Percentiles rank a stretch among this genome's conserved stretches.
Evolutionary conservation across 345 rosid species (phyloP).

Genomic region (Pugionium cornutum): DNA sequence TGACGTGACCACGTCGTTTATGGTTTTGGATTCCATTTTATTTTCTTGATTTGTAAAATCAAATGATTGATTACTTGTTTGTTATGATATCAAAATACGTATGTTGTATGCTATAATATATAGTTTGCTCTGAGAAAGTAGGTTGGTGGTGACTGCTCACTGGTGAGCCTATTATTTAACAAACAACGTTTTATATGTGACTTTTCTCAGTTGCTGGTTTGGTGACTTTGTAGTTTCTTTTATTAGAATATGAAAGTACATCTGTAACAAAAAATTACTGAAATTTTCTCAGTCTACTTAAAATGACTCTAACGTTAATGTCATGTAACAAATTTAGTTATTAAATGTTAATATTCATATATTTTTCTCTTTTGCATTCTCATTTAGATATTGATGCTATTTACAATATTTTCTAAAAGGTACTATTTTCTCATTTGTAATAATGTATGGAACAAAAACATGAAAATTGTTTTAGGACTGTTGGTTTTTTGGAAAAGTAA

Average conservation of each 20-base stretch:
- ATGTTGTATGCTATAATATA: constrained; percentile 9
- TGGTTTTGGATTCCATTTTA: constrained; percentile 26
- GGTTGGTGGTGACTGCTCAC: constrained; percentile 31
- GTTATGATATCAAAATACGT: neutral
- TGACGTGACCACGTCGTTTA: neutral
- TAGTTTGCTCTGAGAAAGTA: constrained; percentile 13
- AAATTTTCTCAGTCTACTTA: neutral
- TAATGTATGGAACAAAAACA: neutral
- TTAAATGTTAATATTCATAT: neutral
- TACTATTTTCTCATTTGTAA: neutral
- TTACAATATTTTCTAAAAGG: too few relatives aligned
- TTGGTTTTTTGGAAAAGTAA: neutral
- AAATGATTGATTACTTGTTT: constrained; percentile 1
- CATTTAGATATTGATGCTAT: neutral
- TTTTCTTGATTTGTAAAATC: neutral
- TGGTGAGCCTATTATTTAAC: constrained; percentile 1
- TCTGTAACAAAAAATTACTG: neutral
- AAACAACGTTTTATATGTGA: constrained; percentile 32
- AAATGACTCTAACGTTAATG: neutral
- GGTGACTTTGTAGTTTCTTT: constrained; percentile 20
- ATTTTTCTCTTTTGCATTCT: neutral
- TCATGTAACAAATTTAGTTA: neutral
- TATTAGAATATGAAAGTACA: too few relatives aligned
- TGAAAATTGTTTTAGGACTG: neutral
- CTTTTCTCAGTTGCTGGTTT: constrained; percentile 27